Percentiles rank a stretch among this genome's conserved stretches.
Evolutionary conservation across 2,329 filamentous ascomycete genomes (phyloP).

Genomic region (Monilinia fructicola): DNA sequence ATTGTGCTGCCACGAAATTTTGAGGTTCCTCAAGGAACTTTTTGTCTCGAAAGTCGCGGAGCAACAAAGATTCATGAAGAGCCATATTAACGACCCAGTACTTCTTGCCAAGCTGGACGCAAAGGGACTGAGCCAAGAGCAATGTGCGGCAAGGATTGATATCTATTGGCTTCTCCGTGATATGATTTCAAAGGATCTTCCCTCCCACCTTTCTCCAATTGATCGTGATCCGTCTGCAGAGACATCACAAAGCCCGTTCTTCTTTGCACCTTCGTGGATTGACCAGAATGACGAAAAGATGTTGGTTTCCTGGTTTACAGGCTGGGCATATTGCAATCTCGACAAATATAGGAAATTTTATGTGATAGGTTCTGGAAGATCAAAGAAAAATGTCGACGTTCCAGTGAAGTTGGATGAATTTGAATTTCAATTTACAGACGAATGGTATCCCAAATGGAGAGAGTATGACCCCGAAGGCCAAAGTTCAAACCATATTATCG

Average conservation of each 20-base stretch:
- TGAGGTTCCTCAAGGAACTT: conserved; percentile 37
- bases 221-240: conserved; percentile 27
- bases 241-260: conserved; percentile 42
- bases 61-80: conserved; percentile 30
- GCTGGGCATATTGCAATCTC: conserved; percentile 53
- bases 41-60: conserved; percentile 36
- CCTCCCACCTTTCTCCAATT: conserved; percentile 13
- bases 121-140: conserved; percentile 32
- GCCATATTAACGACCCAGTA: conserved; percentile 30
- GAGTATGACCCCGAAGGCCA: not conserved
- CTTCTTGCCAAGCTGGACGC: conserved; percentile 33
- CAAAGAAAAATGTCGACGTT: not conserved
- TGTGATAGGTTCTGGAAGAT: conserved; percentile 48
- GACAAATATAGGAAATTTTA: conserved; percentile 55
- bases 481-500: not conserved
- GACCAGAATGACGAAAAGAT: conserved; percentile 61
- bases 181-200: conserved; percentile 23
- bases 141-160: conserved; percentile 33
- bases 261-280: conserved; percentile 50
- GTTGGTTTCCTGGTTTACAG: conserved; percentile 62
- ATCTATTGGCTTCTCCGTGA: conserved; percentile 28
- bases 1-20: conserved; percentile 33
- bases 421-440: not conserved
- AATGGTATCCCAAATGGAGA: conserved; percentile 11
- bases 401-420: not conserved